Conservation (phyloP, 2,329 filamentous ascomycete species). For the Monosporascus sp. region DNA sequence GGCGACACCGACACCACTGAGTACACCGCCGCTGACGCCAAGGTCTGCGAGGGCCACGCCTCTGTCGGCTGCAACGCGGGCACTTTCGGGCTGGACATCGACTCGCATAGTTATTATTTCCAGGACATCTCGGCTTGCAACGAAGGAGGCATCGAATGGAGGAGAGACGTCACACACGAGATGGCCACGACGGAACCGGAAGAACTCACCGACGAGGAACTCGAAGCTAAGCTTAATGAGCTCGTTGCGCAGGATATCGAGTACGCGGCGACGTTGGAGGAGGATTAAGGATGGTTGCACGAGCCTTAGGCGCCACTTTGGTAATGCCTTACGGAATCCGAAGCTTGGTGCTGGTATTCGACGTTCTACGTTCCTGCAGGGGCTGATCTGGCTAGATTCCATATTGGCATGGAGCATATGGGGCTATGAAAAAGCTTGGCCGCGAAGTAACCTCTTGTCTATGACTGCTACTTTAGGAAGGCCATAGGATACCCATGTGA, state of each 20-base stretch:
- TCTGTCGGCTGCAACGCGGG: constrained; percentile 48
- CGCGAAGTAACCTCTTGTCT: no score
- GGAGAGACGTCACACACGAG: constrained; percentile 11
- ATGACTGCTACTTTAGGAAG: no score
- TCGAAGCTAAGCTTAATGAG: constrained; percentile 17
- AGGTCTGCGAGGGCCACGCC: constrained; percentile 42
- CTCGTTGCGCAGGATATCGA: constrained; percentile 20
- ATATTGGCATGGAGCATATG: no score
- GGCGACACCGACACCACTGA: constrained; percentile 27
- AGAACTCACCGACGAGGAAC: constrained; percentile 18
- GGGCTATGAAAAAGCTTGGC: no score
- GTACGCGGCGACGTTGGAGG: constrained; percentile 3
- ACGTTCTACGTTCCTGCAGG: no score
- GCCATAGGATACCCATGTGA: no score
- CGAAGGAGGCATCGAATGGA: constrained; percentile 17
- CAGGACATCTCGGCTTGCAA: constrained; percentile 36
- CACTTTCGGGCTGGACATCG: constrained; percentile 37
- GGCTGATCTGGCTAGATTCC: no score
- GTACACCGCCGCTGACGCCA: constrained; percentile 36
- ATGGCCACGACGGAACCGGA: constrained; percentile 15
- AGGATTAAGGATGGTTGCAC: background rate
- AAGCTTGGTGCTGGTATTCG: no score
- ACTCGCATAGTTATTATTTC: constrained; percentile 47
- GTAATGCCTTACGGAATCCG: background rate
- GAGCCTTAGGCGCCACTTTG: background rate